phyloP scores from a whole-genome alignment of 2,329 filamentous ascomycete species.

The Tolypocladium sp. region DNA sequence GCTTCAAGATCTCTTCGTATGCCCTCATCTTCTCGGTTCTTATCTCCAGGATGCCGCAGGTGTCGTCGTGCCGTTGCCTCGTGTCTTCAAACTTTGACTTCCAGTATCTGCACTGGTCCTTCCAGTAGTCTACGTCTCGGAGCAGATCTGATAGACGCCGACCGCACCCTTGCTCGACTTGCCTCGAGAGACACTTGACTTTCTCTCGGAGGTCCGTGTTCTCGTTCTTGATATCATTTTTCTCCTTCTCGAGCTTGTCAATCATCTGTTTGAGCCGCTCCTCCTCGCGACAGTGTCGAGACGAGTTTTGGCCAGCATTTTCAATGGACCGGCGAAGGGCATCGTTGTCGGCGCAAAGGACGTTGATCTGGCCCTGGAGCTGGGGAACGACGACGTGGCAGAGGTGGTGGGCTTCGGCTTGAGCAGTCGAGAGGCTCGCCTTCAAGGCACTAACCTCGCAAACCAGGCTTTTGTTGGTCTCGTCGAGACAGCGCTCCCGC shows the following conservation, averaged over 20 bases:
- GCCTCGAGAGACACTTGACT: constrained; percentile 23
- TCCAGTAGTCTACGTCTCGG: constrained; percentile 25
- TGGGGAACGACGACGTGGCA: constrained; percentile 21
- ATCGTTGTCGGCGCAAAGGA: constrained; percentile 28
- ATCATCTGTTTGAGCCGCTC: constrained; percentile 23
- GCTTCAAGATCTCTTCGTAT: constrained; percentile 24
- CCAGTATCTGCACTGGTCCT: constrained; percentile 20
- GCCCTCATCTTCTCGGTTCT: constrained; percentile 21
- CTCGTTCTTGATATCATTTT: constrained; percentile 23
- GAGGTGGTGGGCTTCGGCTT: constrained; percentile 25
- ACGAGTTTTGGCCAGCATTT: constrained; percentile 17
- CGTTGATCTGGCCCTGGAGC: constrained; percentile 25
- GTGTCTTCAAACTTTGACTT: constrained; percentile 18
- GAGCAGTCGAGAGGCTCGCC: constrained; percentile 21
- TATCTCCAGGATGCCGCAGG: constrained; percentile 17
- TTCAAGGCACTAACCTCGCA: constrained; percentile 24
- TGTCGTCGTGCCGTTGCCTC: constrained; percentile 16
- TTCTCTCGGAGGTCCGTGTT: constrained; percentile 23
- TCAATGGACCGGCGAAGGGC: constrained; percentile 28
- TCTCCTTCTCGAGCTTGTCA: constrained; percentile 22
- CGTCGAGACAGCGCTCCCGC: constrained; percentile 24
- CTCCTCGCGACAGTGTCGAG: constrained; percentile 20
- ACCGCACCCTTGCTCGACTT: constrained; percentile 20
- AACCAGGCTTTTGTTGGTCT: constrained; percentile 23
- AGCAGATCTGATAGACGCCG: constrained; percentile 21